Conservation (phyloP, 345 rosid species). For the Acer saccharum region DNA sequence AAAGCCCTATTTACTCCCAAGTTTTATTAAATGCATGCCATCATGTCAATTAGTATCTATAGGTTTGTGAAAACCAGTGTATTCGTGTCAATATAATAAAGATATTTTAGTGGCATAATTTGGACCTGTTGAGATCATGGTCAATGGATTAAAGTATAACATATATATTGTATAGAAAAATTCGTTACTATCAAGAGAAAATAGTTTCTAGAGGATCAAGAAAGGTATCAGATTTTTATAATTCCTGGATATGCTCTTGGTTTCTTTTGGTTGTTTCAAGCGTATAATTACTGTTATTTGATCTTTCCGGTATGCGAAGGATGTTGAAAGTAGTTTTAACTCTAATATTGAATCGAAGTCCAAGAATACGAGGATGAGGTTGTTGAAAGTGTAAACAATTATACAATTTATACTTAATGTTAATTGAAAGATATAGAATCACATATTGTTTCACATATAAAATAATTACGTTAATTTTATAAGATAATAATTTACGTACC, state of each 20-base stretch:
- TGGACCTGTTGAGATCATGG: neutral
- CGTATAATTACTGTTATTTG: slow-evolving; percentile 14
- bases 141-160: neutral
- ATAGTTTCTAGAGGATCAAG: slow-evolving; percentile 92
- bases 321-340: slow-evolving; percentile 88
- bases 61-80: neutral
- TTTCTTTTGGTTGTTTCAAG: slow-evolving; percentile 1
- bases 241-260: slow-evolving; percentile 5
- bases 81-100: neutral
- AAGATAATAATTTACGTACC: too few species aligned
- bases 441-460: too few species aligned
- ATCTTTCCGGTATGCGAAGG: slow-evolving; percentile 65
- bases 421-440: too few species aligned
- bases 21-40: slow-evolving; percentile 7
- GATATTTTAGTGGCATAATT: neutral
- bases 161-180: slow-evolving; percentile 64
- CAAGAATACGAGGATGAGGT: slow-evolving; percentile 98
- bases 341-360: slow-evolving; percentile 96
- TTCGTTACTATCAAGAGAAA: slow-evolving; percentile 92
- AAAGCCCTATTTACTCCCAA: neutral
- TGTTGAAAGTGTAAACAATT: neutral
- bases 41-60: neutral
- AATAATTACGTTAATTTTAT: too few species aligned
- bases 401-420: too few species aligned
- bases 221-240: slow-evolving; percentile 49